phyloP scores from a whole-genome alignment of 805 yeast species.

The Yarrowia deformans region DNA sequence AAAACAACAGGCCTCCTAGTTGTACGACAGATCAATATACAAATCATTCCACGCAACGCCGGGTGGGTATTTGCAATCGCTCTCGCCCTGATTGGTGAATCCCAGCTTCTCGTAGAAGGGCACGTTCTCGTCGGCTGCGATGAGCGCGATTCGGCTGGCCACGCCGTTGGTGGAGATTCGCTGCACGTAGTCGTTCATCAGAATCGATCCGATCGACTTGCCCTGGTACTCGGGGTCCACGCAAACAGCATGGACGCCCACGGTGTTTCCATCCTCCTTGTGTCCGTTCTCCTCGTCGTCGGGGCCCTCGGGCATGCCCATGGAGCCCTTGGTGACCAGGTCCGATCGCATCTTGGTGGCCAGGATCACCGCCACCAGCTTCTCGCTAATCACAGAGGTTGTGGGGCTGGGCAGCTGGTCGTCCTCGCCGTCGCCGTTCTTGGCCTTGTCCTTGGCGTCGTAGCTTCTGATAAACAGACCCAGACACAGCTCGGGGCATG shows the following conservation, averaged over 20 bases:
- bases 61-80: conserved; percentile 42
- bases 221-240: conserved; percentile 81
- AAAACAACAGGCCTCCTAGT: neutral
- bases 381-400: conserved; percentile 54
- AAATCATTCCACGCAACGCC: conserved; percentile 46
- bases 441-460: conserved; percentile 42
- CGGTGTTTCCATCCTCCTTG: conserved; percentile 70
- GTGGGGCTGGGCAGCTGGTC: conserved; percentile 45
- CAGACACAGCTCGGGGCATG: conserved; percentile 88
- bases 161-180: conserved; percentile 86
- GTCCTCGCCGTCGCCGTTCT: conserved; percentile 42
- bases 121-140: conserved; percentile 72
- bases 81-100: conserved; percentile 64
- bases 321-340: conserved; percentile 62
- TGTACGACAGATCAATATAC: conserved; percentile 40
- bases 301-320: conserved; percentile 62
- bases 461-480: conserved; percentile 85
- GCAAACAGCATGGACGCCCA: conserved; percentile 85
- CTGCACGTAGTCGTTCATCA: conserved; percentile 89
- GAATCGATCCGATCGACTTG: conserved; percentile 78
- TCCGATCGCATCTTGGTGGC: conserved; percentile 69
- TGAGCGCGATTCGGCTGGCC: conserved; percentile 75
- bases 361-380: conserved; percentile 78
- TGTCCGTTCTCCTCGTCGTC: conserved; percentile 60
- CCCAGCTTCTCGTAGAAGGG: conserved; percentile 86